Conservation (phyloP, 768 basidiomycete species). For the Hypholoma fasciculare region DNA sequence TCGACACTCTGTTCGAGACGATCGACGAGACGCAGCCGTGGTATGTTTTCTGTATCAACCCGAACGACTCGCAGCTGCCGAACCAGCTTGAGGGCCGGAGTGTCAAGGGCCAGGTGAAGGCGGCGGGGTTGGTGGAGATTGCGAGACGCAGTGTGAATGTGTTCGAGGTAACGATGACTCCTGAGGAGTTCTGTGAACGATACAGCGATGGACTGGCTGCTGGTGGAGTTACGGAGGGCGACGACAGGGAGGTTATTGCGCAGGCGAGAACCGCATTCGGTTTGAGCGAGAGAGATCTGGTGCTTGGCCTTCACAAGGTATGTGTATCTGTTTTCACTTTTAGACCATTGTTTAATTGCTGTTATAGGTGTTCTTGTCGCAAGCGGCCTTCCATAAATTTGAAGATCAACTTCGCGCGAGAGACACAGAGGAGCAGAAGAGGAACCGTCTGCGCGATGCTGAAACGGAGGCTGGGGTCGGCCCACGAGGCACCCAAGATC, state of each 20-base stretch:
- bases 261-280: constrained; percentile 57
- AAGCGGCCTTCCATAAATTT: constrained; percentile 80
- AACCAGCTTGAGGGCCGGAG: constrained; percentile 92
- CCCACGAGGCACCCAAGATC: constrained; percentile 57
- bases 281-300: constrained; percentile 70
- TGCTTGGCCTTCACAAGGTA: constrained; percentile 84
- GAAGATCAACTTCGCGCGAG: constrained; percentile 84
- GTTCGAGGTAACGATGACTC: constrained; percentile 85
- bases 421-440: constrained; percentile 86
- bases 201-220: constrained; percentile 69
- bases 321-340: constrained; percentile 15
- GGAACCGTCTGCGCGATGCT: constrained; percentile 74
- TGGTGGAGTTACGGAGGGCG: constrained; percentile 59
- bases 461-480: constrained; percentile 72
- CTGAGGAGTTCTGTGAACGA: constrained; percentile 82
- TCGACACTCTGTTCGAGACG: constrained; percentile 86
- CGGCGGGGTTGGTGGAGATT: constrained; percentile 77
- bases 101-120: constrained; percentile 89
- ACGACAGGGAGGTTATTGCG: constrained; percentile 58
- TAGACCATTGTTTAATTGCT: not conserved
- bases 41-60: constrained; percentile 92
- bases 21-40: constrained; percentile 88
- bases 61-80: constrained; percentile 93
- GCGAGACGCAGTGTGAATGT: constrained; percentile 62
- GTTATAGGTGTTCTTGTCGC: constrained; percentile 83